Evolutionary conservation across 805 yeast genomes (phyloP), one percentile per base, ranked within the genome.

Genomic region (Hanseniaspora pseudoguilliermondii): DNA sequence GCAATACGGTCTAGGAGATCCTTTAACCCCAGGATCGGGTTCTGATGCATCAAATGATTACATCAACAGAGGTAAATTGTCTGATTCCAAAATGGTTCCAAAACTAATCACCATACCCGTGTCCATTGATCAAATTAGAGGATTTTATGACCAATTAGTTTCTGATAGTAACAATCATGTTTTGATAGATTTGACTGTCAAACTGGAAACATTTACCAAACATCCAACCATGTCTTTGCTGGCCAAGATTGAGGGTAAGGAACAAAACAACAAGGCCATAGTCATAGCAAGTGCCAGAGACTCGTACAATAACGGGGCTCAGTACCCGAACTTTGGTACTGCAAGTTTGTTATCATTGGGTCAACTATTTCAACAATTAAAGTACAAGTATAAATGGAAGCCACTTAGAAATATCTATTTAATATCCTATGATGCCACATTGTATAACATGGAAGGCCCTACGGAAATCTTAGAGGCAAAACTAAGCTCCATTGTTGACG

Each of bases 201-300:
- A 63, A 5, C 76, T 80, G 9, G 71, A 73, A 1, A 69, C 73
- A 57, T 66, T 81, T 63, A 70, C 76, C 42, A 68, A 76, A 4
- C 95, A 91, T 60, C 78, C 79, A 20, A 72, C 84, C 3, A 82
- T 93, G 86, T 86, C 89, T 64, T 80, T 90, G 1, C 65, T 87
- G 29, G 95, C 91, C 1, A 78, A 82, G 47, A 79, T 90, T 23
- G 75, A 77, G 36, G 97, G 97, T 13, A 71, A 82, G 48, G 97
- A 91, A 64, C 95, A 87, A 68, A 71, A 73, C 21, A 86, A 80
- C 21, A 77, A 79, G 60, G 87, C 86, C 0, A 69, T 91, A 5
- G 73, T 90, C 2, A 78, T 91, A 56, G 96, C 95, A 0, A 89
- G 96, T 0, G 78, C 84, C 5, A 73, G 96, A 60, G 96, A 89